Evolutionary conservation across 306 rosid species (phyloP), one percentile per base, ranked within the genome.

Genomic region (Vigna nakashimae): DNA sequence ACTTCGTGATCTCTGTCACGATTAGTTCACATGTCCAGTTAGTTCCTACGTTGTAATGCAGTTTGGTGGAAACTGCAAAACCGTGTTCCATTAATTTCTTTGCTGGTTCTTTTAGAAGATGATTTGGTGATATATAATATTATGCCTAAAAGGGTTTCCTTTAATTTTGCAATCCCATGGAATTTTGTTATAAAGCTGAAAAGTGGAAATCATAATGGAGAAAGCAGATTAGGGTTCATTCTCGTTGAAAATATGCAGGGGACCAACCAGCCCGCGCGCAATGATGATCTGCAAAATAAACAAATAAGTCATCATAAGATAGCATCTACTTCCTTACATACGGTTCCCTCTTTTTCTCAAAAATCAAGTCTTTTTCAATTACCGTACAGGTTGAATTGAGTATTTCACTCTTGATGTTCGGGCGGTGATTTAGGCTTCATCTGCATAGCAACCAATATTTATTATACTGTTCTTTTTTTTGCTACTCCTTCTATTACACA

Each of bases 151-250:
- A 26, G 28, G 28, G 3, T 26, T 26, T 26, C 28, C 3, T 26
- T 26, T 26, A 26, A 26, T 26, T 26, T 75, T 81, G 43, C 15
- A 55, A 60, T 26, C 57, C 22, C 20, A 34, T 17, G 67, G 34
- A 62, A 26, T 65, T 20, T 70, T 55, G 28, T 68, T 38, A 51
- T 59, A 65, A 76, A 76, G 76, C 56, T 71, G 43, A 72, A 71
- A 82, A 80, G 76, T 55, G 79, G 73, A 67, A 60, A 80, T 66
- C 71, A 82, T 85, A 67, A 77, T 81, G 77, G 81, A 75, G 1
- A 74, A 82, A 78, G 84, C 34, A 76, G 86, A 81, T 84, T 50
- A 80, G 60, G 76, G 84, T 85, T 80, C 87, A 80, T 72, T 80
- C 82, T 76, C 80, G 63, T 48, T 78, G 86, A 84, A 86, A 87